These are phyloP conservation scores for Candida odintsovae DNA, from an alignment of 805 yeast species.

Conservation along the genomic window DNA sequence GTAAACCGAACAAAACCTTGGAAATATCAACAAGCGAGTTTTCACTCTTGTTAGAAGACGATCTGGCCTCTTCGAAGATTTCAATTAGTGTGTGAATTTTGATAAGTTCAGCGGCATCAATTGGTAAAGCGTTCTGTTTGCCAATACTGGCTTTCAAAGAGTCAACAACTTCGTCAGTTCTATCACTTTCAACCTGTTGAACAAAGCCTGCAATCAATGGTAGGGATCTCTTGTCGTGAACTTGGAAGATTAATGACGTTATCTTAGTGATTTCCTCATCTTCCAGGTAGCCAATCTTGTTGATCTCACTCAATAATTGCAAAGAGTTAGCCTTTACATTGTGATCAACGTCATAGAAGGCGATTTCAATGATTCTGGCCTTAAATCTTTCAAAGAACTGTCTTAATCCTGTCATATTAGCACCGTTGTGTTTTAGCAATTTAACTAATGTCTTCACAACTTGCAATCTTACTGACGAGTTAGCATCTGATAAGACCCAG, in stretches of 20 bases:
- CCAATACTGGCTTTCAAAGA: conserved; percentile 28
- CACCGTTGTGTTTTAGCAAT: conserved; percentile 37
- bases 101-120: conserved; percentile 26
- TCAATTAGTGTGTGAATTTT: conserved; percentile 24
- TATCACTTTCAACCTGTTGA: conserved; percentile 36
- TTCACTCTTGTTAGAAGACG: conserved; percentile 2
- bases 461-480: conserved; percentile 54
- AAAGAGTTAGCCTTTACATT: conserved; percentile 49
- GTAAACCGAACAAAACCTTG: conserved; percentile 26
- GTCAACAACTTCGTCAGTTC: conserved; percentile 32
- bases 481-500: conserved; percentile 76
- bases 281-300: conserved; percentile 57
- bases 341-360: conserved; percentile 47
- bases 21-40: conserved; percentile 21
- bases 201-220: conserved; percentile 54
- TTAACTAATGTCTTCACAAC: conserved; percentile 51
- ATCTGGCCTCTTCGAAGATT: conserved; percentile 26
- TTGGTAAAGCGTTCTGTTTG: conserved; percentile 13
- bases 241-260: conserved; percentile 35
- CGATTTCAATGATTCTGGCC: conserved; percentile 58
- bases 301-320: conserved; percentile 47
- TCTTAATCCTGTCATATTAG: conserved; percentile 56
- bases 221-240: conserved; percentile 24
- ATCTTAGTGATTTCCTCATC: conserved; percentile 46
- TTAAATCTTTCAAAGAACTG: conserved; percentile 77